Evolutionary conservation across 768 basidiomycete species (phyloP), one percentile per base, ranked within the genome.

Genomic region (Pleurotus cornucopiae): DNA sequence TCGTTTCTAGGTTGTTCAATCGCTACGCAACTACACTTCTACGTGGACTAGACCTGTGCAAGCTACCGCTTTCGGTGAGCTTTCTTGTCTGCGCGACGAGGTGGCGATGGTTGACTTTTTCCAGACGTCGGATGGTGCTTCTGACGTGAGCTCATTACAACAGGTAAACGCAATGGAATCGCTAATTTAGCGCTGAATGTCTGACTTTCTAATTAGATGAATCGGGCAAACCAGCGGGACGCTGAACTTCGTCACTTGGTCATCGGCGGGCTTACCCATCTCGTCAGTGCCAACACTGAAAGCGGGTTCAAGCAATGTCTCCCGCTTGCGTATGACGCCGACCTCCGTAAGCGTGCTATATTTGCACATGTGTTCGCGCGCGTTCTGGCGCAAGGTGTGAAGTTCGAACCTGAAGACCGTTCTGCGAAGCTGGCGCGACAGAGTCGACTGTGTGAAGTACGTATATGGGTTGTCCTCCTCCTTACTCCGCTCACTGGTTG

Each of bases 231-330:
- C 5, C 78, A 78, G 46, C 77, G 76, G 61, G 82, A 83, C 52
- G 78, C 79, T 0, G 85, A 88, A 56, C 70, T 91, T 40, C 82
- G 88, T 12, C 87, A 91, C 57, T 73, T 91, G 13, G 85, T 91
- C 43, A 89, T 95, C 57, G 80, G 83, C 4, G 91, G 89, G 1
- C 79, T 96, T 5, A 82, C 92, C 0, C 86, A 93, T 58, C 76
- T 96, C 5, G 85, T 96, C 55, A 82, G 79, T 34, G 82, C 91
- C 11, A 96, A 96, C 65, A 85, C 89, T 13, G 91, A 94, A 64
- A 87, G 84, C 62, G 94, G 91, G 4, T 84, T 95, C 65, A 94
- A 93, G 67, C 91, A 95, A 66, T 93, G 89, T 63, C 80, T 95
- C 18, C 73, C 84, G 4, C 75, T 90, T 57, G 90, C 89, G 1